These are phyloP conservation scores for Deakozyma indianensis DNA, from an alignment of 805 yeast genomes.

Conservation along the genomic window DNA sequence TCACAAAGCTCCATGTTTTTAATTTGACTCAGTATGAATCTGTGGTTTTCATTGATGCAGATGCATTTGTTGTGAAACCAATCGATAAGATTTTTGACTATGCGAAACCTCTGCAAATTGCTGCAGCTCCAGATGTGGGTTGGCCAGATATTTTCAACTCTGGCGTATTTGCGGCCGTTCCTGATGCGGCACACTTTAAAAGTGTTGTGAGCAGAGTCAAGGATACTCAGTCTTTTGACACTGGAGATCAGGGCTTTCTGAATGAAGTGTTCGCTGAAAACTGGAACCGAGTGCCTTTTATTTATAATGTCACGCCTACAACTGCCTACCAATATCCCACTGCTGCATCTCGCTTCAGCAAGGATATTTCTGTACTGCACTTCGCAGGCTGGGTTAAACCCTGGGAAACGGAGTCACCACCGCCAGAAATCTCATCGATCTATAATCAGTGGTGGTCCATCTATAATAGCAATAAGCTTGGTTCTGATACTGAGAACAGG, in stretches of 20 bases:
- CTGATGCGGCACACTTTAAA: conserved; percentile 29
- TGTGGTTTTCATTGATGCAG: conserved; percentile 40
- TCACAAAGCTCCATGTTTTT: conserved; percentile 48
- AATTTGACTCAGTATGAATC: conserved; percentile 24
- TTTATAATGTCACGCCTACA: conserved; percentile 64
- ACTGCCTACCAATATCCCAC: conserved; percentile 57
- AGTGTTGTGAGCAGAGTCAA: conserved; percentile 23
- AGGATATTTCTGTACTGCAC: conserved; percentile 26
- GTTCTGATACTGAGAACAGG: conserved; percentile 2
- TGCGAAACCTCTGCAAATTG: conserved; percentile 10
- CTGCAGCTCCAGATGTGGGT: conserved; percentile 66
- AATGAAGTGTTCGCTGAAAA: conserved; percentile 48
- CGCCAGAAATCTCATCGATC: conserved; percentile 5
- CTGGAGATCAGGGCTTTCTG: conserved; percentile 84
- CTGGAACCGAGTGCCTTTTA: conserved; percentile 68
- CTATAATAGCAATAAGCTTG: conserved; percentile 2
- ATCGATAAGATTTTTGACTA: conserved; percentile 19
- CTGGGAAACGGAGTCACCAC: conserved; percentile 16
- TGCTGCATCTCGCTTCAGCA: conserved; percentile 41
- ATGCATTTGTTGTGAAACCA: conserved; percentile 30
- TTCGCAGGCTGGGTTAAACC: conserved; percentile 27
- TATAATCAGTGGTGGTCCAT: conserved; percentile 10
- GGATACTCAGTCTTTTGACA: conserved; percentile 47
- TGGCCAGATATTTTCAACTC: conserved; percentile 87
- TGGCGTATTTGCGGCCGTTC: conserved; percentile 54